phyloP scores from a whole-genome alignment of 2,329 filamentous ascomycete genomes.

The Stemphylium beticola region DNA sequence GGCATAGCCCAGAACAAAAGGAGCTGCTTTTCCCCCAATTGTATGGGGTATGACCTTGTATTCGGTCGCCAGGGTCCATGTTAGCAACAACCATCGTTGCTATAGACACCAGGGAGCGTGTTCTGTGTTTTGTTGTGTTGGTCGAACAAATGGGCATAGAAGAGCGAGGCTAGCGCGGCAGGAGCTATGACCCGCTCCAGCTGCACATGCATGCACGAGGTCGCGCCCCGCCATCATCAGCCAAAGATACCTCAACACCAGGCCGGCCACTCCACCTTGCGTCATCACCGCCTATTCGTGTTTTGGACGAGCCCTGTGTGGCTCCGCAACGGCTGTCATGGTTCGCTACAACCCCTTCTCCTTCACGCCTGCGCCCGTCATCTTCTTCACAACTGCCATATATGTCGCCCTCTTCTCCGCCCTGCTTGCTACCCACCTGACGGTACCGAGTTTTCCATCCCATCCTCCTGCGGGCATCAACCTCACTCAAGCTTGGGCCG shows the following conservation, averaged over 20 bases:
- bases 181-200: slow-evolving; percentile 25
- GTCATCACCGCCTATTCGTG: slow-evolving; percentile 16
- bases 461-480: slow-evolving; percentile 70
- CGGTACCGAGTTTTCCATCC: slow-evolving; percentile 70
- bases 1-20: too few species aligned
- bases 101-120: too few species aligned
- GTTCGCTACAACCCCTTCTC: slow-evolving; percentile 61
- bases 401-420: slow-evolving; percentile 80
- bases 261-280: slow-evolving; percentile 8
- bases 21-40: too few species aligned
- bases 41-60: too few species aligned
- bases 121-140: too few species aligned
- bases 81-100: too few species aligned
- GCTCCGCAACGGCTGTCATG: slow-evolving; percentile 31
- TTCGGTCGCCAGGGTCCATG: too few species aligned
- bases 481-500: slow-evolving; percentile 83
- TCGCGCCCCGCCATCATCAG: slow-evolving; percentile 11
- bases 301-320: slow-evolving; percentile 13
- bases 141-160: too few species aligned
- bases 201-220: slow-evolving; percentile 18
- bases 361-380: slow-evolving; percentile 82
- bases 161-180: not conserved
- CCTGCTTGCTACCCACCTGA: slow-evolving; percentile 75
- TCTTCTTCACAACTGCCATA: slow-evolving; percentile 74
- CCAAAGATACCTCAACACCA: slow-evolving; percentile 16